These are phyloP conservation scores for Schizochytrium sp. DNA, from an alignment of 108 stramenopile genomes.

Conservation along the genomic window DNA sequence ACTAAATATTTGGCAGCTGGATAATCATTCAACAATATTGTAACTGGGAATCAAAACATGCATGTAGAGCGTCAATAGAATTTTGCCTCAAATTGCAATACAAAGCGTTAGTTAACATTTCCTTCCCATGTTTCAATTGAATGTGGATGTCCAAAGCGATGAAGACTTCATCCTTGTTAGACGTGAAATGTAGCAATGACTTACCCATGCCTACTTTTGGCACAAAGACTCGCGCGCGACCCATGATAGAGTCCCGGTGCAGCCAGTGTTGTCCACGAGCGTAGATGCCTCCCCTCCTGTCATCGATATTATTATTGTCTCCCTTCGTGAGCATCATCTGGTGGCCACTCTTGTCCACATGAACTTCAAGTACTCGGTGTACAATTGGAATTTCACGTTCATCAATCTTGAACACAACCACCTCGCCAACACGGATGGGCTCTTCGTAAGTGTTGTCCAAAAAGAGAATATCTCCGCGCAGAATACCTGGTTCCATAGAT, in stretches of 20 bases:
- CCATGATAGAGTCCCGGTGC: slow-evolving; percentile 95
- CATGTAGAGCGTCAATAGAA: slow-evolving; percentile 80
- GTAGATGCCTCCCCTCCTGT: slow-evolving; percentile 90
- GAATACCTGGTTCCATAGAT: slow-evolving; percentile 98
- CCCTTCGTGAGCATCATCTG: slow-evolving; percentile 87
- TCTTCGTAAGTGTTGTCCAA: slow-evolving; percentile 86
- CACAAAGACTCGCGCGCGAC: slow-evolving; percentile 81
- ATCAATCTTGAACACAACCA: slow-evolving; percentile 99
- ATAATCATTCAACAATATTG: slow-evolving; percentile 99
- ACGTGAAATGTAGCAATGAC: neutral
- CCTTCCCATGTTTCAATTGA: neutral
- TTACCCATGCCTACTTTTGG: neutral
- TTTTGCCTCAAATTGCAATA: too few species aligned
- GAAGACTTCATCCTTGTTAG: neutral
- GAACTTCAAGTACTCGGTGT: slow-evolving; percentile 97
- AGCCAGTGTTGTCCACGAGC: slow-evolving; percentile 99
- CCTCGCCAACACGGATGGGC: slow-evolving; percentile 93
- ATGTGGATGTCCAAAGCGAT: neutral
- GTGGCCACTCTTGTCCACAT: slow-evolving; percentile 75
- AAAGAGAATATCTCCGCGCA: slow-evolving; percentile 98
- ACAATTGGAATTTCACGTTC: slow-evolving; percentile 99
- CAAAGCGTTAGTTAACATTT: neutral
- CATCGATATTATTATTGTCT: slow-evolving; percentile 98
- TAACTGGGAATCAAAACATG: slow-evolving; percentile 98
- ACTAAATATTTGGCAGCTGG: slow-evolving; percentile 96